These are phyloP conservation scores for Aspergillus japonicus DNA, from an alignment of 2,329 filamentous ascomycete genomes.

Conservation along the genomic window DNA sequence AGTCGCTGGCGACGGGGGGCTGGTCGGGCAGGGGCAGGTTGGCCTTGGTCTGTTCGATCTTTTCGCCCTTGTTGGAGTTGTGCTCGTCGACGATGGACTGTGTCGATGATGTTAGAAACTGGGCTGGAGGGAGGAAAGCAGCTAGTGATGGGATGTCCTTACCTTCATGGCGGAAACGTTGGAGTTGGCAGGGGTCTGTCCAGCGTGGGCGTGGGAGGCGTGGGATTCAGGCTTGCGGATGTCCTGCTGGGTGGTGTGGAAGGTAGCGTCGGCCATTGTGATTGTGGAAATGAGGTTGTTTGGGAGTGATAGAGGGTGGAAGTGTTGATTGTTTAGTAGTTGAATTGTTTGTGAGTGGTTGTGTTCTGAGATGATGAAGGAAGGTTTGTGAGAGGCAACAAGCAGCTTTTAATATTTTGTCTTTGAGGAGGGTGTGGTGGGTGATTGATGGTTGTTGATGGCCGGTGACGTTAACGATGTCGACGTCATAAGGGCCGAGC, in stretches of 20 bases:
- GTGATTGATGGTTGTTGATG: not conserved
- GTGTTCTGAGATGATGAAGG: not conserved
- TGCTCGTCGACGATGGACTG: constrained; percentile 43
- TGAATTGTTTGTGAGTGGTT: not conserved
- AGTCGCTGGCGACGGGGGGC: constrained; percentile 73
- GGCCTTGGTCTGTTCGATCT: constrained; percentile 66
- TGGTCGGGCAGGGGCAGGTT: constrained; percentile 79
- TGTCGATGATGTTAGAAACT: not conserved
- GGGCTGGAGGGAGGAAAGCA: not conserved
- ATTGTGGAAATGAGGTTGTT: not conserved
- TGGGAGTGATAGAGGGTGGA: not conserved
- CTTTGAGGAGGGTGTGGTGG: not conserved
- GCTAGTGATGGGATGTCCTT: constrained; percentile 11
- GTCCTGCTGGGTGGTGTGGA: constrained; percentile 51
- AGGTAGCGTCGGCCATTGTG: constrained; percentile 34
- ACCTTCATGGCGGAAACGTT: constrained; percentile 50
- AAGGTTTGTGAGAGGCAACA: not conserved
- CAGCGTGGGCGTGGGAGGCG: constrained; percentile 40
- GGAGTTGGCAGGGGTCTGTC: constrained; percentile 45
- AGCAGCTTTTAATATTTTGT: constrained; percentile 4
- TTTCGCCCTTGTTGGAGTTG: constrained; percentile 54
- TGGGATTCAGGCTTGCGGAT: constrained; percentile 49
- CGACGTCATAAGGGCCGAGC: constrained; percentile 2
- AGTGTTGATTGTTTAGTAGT: not conserved
- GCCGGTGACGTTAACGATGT: constrained; percentile 6